A percentile compares a stretch with the other conserved stretches of the same genome.
These are phyloP conservation scores for Candida insectorum DNA, from an alignment of 805 yeast species.

Conservation along the genomic window DNA sequence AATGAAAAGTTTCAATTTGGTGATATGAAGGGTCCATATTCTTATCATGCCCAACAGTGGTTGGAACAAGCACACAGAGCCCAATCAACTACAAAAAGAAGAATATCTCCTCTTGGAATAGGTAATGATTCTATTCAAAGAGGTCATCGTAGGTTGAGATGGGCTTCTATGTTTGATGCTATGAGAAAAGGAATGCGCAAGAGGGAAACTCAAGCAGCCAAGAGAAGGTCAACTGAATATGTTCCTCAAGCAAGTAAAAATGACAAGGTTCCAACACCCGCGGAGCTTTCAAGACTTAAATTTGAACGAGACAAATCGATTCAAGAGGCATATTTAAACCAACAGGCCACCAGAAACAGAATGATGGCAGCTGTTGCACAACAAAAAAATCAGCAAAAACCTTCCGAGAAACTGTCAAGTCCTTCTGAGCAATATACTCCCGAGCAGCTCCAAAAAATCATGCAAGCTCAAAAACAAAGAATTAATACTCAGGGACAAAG, in stretches of 20 bases:
- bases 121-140: conserved; percentile 88
- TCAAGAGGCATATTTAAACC: conserved; percentile 64
- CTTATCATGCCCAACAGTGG: conserved; percentile 86
- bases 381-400: conserved; percentile 21
- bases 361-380: conserved; percentile 43
- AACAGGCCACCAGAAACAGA: conserved; percentile 39
- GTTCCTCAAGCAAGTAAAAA: conserved; percentile 14
- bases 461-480: conserved; percentile 51
- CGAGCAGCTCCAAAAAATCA: conserved; percentile 57
- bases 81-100: conserved; percentile 81
- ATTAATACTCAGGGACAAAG: conserved; percentile 42
- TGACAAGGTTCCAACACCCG: conserved; percentile 64
- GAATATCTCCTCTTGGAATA: conserved; percentile 92
- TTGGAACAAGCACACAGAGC: conserved; percentile 85
- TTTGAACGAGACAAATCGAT: conserved; percentile 81
- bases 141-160: conserved; percentile 85
- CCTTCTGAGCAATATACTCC: conserved; percentile 35
- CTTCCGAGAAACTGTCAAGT: not conserved
- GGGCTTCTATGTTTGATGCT: conserved; percentile 98
- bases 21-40: conserved; percentile 85
- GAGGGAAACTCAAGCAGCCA: conserved; percentile 62
- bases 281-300: conserved; percentile 78
- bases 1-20: conserved; percentile 82
- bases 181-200: conserved; percentile 86
- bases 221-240: conserved; percentile 18